Conservation (phyloP, 306 rosid species). For the Castanea crenata region DNA sequence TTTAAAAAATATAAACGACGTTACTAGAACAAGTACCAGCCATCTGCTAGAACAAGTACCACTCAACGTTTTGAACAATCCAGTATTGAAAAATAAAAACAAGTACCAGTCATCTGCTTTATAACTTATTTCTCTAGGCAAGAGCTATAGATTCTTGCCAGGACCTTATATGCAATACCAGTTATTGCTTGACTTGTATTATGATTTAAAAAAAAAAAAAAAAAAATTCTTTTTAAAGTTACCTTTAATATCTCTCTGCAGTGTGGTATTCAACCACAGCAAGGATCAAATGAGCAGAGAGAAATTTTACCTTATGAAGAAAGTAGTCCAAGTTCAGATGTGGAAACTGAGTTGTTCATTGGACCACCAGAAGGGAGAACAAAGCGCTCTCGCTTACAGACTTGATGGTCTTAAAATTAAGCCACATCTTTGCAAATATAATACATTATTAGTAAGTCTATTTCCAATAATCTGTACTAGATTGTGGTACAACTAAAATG, state of each 20-base stretch:
- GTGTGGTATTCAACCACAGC: constrained; percentile 25
- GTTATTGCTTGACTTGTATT: not conserved
- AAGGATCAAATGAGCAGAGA: constrained; percentile 19
- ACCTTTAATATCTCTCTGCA: constrained; percentile 8
- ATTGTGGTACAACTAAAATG: constrained; percentile 5
- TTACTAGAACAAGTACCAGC: too few species aligned
- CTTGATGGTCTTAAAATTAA: constrained; percentile 9
- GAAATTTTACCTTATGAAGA: constrained; percentile 32
- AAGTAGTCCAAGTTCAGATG: constrained; percentile 64
- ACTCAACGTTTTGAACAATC: not conserved
- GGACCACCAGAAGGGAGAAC: constrained; percentile 62
- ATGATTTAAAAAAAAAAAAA: too few species aligned
- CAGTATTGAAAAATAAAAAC: not conserved
- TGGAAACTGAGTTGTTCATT: constrained; percentile 78
- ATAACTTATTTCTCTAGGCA: not conserved
- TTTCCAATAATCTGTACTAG: constrained; percentile 21
- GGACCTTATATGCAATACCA: not conserved
- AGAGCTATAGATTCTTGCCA: not conserved
- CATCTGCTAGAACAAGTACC: too few species aligned
- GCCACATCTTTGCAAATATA: constrained; percentile 12
- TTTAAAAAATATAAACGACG: too few species aligned
- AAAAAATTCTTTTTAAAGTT: not conserved
- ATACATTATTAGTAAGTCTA: constrained; percentile 13
- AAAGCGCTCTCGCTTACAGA: constrained; percentile 22
- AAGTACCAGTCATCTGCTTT: not conserved